Evolutionary conservation across 2,329 filamentous ascomycete species (phyloP), one percentile per base, ranked within the genome.

Genomic region (Fusarium pilosicola): DNA sequence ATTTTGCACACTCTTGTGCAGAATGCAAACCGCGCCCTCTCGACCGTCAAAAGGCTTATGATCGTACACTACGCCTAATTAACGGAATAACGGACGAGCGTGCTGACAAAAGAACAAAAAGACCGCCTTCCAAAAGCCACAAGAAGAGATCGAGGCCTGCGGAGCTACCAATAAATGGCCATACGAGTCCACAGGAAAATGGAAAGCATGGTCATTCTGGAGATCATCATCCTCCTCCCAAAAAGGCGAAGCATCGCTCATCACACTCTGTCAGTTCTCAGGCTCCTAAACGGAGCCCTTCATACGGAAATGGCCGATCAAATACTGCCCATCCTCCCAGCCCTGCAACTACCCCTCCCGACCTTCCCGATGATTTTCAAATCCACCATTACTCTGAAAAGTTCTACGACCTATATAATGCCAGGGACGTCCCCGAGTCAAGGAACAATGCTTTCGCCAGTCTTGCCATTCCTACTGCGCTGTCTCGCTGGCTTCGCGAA

Each of bases 121-220:
- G 95, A 70, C 90, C 92, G 14, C 88, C 92, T 12, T 86, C 93
- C 18, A 97, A 97, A 81, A 92, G 88, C 80, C 93, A 95, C 80
- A 97, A 95, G 86, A 98, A 97, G 86, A 97, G 95, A 83, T 82
- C 88, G 42, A 97, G 95, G 80, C 93, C 95, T 15, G 84, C 83
- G 34, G 90, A 91, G 48, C 81, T 91, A 38, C 89, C 90, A 77
- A 84, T 90, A 57, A 95, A 95, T 79, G 93, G 93, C 57, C 90
- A 89, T 57, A 84, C 86, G 46, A 85, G 88, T 63, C 88, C 89
- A 69, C 85, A 87, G 65, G 91, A 93, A 59, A 87, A 77, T 52
- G 77, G 83, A 52, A 90, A 87, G 77, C 83, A 86, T 61, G 72
- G 78, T 24, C 85, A 82, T 68, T 86, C 86, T 17, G 80, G 84